These are phyloP conservation scores for Globisporangium rhizosaccharum DNA, from an alignment of 352 stramenopile genomes.

Conservation along the genomic window DNA sequence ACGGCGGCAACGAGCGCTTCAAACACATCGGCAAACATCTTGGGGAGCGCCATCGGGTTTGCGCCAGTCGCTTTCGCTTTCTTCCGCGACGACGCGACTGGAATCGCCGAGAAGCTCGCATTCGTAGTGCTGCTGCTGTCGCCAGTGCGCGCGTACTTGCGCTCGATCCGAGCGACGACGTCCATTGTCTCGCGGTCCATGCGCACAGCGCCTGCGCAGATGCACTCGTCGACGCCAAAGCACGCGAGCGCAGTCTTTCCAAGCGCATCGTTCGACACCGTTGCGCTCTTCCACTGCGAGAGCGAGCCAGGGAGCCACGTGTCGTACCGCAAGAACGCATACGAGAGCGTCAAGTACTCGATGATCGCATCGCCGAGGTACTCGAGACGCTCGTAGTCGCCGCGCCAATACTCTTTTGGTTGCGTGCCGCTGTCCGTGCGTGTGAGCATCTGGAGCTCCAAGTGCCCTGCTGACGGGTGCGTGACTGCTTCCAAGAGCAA, in stretches of 20 bases:
- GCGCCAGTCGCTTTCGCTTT: conserved; percentile 18
- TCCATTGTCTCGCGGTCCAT: conserved; percentile 68
- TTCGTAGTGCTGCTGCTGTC: neutral
- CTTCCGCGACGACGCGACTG: conserved; percentile 1
- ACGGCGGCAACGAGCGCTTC: conserved; percentile 84
- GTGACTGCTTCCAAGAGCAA: conserved; percentile 74
- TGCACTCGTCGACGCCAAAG: conserved; percentile 80
- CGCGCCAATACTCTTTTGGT: conserved; percentile 54
- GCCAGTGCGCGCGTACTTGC: conserved; percentile 28
- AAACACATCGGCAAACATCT: conserved; percentile 86
- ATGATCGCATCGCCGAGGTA: conserved; percentile 88
- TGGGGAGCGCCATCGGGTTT: conserved; percentile 54
- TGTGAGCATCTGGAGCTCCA: conserved; percentile 40
- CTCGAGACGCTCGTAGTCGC: conserved; percentile 87
- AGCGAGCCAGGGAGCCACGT: conserved; percentile 75
- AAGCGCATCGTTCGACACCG: conserved; percentile 79
- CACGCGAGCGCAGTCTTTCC: conserved; percentile 75
- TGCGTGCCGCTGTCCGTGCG: conserved; percentile 11
- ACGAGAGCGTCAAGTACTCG: conserved; percentile 85
- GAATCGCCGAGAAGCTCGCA: conserved; percentile 6
- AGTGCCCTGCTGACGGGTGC: conserved; percentile 63
- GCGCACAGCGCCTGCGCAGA: conserved; percentile 53
- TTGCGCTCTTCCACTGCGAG: conserved; percentile 82
- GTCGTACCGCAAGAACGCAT: conserved; percentile 65
- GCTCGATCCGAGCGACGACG: conserved; percentile 37